These are phyloP conservation scores for Podospora didyma DNA, from an alignment of 495 filamentous ascomycete genomes.

Conservation along the genomic window DNA sequence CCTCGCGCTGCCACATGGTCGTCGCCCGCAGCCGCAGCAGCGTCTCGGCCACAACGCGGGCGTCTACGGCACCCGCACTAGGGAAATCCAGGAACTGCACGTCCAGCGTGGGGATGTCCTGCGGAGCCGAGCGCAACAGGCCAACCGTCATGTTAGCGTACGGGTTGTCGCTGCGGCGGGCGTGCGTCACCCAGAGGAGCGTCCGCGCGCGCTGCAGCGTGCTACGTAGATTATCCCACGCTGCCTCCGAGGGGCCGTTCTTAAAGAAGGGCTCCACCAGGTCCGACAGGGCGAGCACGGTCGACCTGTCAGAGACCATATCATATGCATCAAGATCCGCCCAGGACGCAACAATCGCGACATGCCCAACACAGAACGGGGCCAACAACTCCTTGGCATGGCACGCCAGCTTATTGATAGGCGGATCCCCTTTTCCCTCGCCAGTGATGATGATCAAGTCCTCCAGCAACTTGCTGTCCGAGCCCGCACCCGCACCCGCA, in stretches of 20 bases:
- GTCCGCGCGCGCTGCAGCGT: neutral
- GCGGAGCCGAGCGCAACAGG: slow-evolving; percentile 31
- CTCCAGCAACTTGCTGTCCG: too few species aligned
- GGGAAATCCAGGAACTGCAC: neutral
- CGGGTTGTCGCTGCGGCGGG: slow-evolving; percentile 29
- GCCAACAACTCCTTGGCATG: neutral
- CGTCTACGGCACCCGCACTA: neutral
- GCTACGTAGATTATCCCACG: slow-evolving; percentile 13
- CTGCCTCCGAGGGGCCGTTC: slow-evolving; percentile 23
- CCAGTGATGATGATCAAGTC: too few species aligned
- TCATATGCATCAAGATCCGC: neutral
- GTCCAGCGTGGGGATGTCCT: slow-evolving; percentile 10
- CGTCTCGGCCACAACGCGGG: neutral
- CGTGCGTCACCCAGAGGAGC: slow-evolving; percentile 26
- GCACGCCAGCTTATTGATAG: too few species aligned
- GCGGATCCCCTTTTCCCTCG: too few species aligned
- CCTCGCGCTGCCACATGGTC: neutral
- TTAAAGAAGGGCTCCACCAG: slow-evolving; percentile 40
- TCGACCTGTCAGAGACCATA: neutral
- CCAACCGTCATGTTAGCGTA: slow-evolving; percentile 37
- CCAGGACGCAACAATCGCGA: neutral
- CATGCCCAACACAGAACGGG: neutral
- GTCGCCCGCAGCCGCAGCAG: neutral
- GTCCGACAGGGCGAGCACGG: slow-evolving; percentile 41
- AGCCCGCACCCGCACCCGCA: too few species aligned